Percentiles rank a stretch among this genome's conserved stretches.
Conservation (phyloP, 2,329 filamentous ascomycete species). For the Xylaria multiplex region DNA sequence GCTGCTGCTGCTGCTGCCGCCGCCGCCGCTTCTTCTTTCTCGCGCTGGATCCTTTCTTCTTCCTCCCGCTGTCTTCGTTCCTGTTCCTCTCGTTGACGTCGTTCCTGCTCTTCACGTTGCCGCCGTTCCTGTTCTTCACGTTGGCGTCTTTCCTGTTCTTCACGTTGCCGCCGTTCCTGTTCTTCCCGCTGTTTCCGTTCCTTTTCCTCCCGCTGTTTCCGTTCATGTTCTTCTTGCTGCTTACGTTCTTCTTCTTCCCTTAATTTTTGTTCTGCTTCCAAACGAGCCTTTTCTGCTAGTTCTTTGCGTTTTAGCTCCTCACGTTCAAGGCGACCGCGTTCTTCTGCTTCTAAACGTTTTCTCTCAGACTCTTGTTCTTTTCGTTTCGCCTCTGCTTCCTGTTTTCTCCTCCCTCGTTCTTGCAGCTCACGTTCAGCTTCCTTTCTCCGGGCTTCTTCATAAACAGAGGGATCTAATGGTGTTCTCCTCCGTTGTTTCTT, state of each 20-base stretch:
- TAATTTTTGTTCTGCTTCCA: constrained; percentile 51
- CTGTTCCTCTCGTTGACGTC: constrained; percentile 51
- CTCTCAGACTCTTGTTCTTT: constrained; percentile 48
- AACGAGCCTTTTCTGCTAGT: constrained; percentile 50
- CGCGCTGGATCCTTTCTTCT: constrained; percentile 50
- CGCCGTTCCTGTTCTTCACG: constrained; percentile 41
- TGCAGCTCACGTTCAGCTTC: constrained; percentile 47
- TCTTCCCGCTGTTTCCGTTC: constrained; percentile 51
- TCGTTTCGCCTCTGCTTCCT: constrained; percentile 46
- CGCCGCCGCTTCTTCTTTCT: constrained; percentile 40
- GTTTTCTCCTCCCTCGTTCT: constrained; percentile 43
- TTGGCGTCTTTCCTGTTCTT: constrained; percentile 47
- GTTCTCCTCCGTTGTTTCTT: constrained; percentile 50
- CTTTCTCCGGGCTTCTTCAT: constrained; percentile 46
- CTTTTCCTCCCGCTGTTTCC: constrained; percentile 22
- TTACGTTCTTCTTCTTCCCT: constrained; percentile 54
- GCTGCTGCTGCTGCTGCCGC: too few relatives aligned
- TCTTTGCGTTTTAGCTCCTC: constrained; percentile 45
- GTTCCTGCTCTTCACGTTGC: constrained; percentile 39
- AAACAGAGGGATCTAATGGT: constrained; percentile 34
- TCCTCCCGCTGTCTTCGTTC: constrained; percentile 50
- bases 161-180: constrained; percentile 49
- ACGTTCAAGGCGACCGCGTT: constrained; percentile 40
- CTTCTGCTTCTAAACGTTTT: constrained; percentile 50
- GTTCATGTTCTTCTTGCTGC: constrained; percentile 49